A percentile compares a stretch with the other conserved stretches of the same genome.
phyloP scores from a whole-genome alignment of 306 rosid genomes.

The Chamaecrista fasciculata region DNA sequence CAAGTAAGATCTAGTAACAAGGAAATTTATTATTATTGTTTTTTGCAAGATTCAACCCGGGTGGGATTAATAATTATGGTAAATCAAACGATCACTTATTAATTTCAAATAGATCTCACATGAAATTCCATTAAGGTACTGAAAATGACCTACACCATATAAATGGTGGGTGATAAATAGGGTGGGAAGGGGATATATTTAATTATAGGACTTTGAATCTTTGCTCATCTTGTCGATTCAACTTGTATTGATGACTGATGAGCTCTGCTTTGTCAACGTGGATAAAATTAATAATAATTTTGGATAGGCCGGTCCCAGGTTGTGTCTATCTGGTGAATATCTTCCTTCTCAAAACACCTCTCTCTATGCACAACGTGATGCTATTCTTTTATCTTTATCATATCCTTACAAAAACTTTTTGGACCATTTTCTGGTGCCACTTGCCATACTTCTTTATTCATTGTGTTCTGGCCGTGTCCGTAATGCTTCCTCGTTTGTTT shows the following conservation, averaged over 20 bases:
- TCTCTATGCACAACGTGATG: neutral
- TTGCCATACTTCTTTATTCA: neutral
- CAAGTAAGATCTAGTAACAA: neutral
- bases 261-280: conserved; percentile 23
- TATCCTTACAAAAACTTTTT: neutral
- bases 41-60: neutral
- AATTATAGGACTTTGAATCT: too few relatives aligned
- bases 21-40: too few relatives aligned
- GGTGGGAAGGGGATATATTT: too few relatives aligned
- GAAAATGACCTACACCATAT: neutral
- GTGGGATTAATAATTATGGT: too few relatives aligned
- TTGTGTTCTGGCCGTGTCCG: neutral
- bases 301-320: conserved; percentile 16
- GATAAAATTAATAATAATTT: neutral
- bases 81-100: neutral
- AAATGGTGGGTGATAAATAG: neutral
- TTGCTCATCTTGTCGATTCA: neutral
- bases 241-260: neutral
- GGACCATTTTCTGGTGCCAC: neutral
- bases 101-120: neutral
- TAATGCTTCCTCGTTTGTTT: neutral
- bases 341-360: neutral
- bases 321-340: neutral
- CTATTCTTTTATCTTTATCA: neutral
- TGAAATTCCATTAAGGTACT: neutral